These are phyloP conservation scores for Alternaria burnsii DNA, from an alignment of 2,329 filamentous ascomycete species.

Conservation along the genomic window DNA sequence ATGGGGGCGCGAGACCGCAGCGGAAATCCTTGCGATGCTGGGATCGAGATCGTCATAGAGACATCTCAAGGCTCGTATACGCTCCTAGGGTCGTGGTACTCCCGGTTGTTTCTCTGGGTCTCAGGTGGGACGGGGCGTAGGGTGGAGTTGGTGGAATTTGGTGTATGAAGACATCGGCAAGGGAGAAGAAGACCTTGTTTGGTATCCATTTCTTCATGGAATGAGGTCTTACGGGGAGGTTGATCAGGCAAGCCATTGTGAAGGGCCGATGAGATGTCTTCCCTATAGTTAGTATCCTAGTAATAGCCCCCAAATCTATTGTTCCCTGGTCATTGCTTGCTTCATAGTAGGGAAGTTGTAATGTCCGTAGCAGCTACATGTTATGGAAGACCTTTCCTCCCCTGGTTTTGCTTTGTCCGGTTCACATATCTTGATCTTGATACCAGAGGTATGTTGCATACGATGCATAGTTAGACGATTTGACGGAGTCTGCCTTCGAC, in stretches of 20 bases:
- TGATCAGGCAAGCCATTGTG: neutral
- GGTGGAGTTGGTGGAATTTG: neutral
- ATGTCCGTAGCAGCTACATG: neutral
- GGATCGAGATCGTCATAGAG: neutral
- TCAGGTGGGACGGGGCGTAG: neutral
- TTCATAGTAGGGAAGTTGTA: neutral
- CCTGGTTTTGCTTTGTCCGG: neutral
- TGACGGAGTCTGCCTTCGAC: no score
- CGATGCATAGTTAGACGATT: rapidly evolving
- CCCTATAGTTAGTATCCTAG: neutral
- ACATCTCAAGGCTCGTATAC: neutral
- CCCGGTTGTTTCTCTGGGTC: neutral
- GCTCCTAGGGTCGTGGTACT: rapidly evolving
- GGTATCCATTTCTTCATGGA: neutral
- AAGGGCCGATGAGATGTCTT: neutral
- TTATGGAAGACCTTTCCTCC: neutral
- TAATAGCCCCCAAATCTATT: neutral
- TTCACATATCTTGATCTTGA: neutral
- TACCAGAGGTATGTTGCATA: neutral
- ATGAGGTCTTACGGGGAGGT: neutral
- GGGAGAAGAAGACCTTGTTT: neutral
- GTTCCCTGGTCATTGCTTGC: neutral
- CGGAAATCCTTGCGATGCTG: neutral
- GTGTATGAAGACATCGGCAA: neutral
- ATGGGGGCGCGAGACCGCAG: neutral